These are phyloP conservation scores for Cicer bijugum DNA, from an alignment of 306 rosid species.

Conservation along the genomic window DNA sequence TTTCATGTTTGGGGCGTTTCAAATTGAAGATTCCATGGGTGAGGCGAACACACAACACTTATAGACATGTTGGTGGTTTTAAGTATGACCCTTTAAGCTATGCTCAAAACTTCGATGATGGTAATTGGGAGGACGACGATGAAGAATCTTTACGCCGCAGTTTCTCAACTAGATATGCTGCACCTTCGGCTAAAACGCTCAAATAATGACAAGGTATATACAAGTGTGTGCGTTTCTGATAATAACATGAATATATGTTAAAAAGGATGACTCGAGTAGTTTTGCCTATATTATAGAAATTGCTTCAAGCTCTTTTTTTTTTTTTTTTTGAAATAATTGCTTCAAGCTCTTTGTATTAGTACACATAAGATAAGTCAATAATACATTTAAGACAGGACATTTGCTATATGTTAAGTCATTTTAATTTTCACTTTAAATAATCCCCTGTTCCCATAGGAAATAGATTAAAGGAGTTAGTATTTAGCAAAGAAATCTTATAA, in stretches of 20 bases:
- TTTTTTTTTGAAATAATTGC: too few relatives aligned
- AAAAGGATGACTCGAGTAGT: too few relatives aligned
- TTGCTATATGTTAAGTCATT: neutral
- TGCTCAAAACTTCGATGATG: conserved; percentile 83
- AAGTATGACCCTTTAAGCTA: conserved; percentile 80
- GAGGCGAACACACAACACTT: conserved; percentile 29
- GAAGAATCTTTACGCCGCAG: conserved; percentile 56
- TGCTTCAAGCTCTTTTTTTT: too few relatives aligned
- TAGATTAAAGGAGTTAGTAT: neutral
- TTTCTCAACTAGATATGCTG: conserved; percentile 78
- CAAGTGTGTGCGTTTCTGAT: neutral
- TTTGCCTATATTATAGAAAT: too few relatives aligned
- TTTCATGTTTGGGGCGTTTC: conserved; percentile 79
- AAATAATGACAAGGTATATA: conserved; percentile 38
- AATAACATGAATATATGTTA: too few relatives aligned
- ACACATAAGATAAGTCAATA: too few relatives aligned
- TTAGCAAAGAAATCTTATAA: neutral
- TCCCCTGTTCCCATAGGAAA: conserved; percentile 10
- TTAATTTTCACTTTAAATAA: neutral
- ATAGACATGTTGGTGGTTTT: conserved; percentile 50
- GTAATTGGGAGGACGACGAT: conserved; percentile 54
- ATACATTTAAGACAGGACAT: neutral
- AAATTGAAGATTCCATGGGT: conserved; percentile 72
- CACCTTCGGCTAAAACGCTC: conserved; percentile 50
- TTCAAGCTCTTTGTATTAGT: too few relatives aligned